phyloP scores from a whole-genome alignment of 495 filamentous ascomycete species.

The Ramalina intermedia region DNA sequence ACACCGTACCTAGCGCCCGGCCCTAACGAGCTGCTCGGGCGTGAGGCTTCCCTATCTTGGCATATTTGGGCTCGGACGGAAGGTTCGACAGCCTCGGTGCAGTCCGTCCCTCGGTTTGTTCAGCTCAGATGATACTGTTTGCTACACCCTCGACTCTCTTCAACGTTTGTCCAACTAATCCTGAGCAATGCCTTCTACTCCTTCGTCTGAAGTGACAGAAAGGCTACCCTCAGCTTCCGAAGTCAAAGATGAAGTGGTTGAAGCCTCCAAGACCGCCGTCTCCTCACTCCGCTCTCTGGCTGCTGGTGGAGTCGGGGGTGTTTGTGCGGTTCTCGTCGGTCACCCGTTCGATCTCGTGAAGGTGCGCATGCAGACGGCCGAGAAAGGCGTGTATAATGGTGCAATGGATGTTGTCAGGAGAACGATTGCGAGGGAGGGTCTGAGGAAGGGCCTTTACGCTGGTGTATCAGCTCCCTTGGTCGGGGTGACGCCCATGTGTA shows the following conservation, averaged over 20 bases:
- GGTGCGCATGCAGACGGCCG: conserved; percentile 89
- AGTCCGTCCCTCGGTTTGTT: too few species aligned
- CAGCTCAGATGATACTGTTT: too few species aligned
- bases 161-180: not conserved
- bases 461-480: conserved; percentile 89
- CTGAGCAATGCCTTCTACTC: not conserved
- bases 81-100: too few species aligned
- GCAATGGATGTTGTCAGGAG: conserved; percentile 86
- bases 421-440: conserved; percentile 74
- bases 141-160: too few species aligned
- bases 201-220: conserved; percentile 5
- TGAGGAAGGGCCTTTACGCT: conserved; percentile 82
- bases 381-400: conserved; percentile 78
- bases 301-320: conserved; percentile 83
- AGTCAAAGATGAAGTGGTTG: conserved; percentile 15
- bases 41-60: too few species aligned
- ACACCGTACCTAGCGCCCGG: too few species aligned
- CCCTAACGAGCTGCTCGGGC: too few species aligned
- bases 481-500: conserved; percentile 98
- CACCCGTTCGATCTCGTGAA: conserved; percentile 98
- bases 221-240: conserved; percentile 9
- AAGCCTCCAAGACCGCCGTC: conserved; percentile 21
- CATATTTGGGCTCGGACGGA: too few species aligned
- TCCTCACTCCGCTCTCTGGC: conserved; percentile 57
- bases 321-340: conserved; percentile 84